Base-by-base conservation (phyloP, 345 rosid species). In the Salix koriyanagi region DNA sequence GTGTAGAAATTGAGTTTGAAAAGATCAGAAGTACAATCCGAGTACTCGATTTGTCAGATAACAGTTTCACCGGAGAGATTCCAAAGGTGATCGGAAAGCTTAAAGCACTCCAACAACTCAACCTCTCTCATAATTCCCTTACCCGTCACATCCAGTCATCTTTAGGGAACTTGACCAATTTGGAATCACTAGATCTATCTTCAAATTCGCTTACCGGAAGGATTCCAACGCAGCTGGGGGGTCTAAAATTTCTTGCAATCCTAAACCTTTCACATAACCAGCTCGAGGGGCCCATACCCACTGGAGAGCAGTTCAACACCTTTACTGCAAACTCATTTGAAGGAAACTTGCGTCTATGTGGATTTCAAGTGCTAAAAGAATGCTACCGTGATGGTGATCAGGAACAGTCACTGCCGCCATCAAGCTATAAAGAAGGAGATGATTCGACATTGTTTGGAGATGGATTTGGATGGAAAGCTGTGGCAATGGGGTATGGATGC, bases 311-410 rank as follows among this genome's bases (percentile, higher is more conserved):
- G 37, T 58, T 68, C 21, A 28, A 26, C 46, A 76, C 58, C 12
- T 69, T 76, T 12, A 16, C 1, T 1, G 28, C 14, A 1, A 41
- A 0, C 6, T 76, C 68, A 4, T 76, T 67, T 5, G 66, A 65
- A 15, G 73, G 79, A 41, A 41, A 41, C 65, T 28, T 5, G 23
- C 18, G 79, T 19, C 4, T 76, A n/a, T 79, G 85, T 36, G 83
- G 83, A 32, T 25, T 7, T 44, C 81, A 76, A 6, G 30, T 79
- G 16, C 0, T 56, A 8, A 3, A 58, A 13, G 9, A 8, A 42
- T 83, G 85, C 3, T 0, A 16, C 7, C 14, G 8, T 14, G 18
- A 10, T 4, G 37, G 37, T 34, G 37, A 23, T 32, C 34, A 30
- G 28, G 4, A 1, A 41, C 48, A 39, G 1, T 44, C 68, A 1